Evolutionary conservation across 2,329 filamentous ascomycete genomes (phyloP).

Genomic region (Biscogniauxia marginata): DNA sequence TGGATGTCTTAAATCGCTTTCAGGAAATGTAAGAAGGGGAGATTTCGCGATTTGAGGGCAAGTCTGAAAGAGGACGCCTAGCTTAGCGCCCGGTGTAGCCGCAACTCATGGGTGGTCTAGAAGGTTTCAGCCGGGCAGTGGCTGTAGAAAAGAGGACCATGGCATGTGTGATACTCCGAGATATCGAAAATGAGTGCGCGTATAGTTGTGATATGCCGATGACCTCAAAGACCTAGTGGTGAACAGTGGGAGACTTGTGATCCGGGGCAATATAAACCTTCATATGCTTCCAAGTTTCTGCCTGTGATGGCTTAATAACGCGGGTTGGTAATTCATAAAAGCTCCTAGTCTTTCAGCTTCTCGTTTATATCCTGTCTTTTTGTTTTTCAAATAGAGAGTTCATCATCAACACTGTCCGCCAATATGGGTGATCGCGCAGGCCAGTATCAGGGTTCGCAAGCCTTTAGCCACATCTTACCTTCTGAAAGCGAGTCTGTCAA

Average conservation of each 20-base stretch:
- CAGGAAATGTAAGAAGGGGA: neutral
- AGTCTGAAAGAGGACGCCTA: neutral
- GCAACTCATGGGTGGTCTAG: neutral
- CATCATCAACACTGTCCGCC: neutral
- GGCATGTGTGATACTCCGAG: neutral
- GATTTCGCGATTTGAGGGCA: neutral
- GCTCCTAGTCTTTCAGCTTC: no score
- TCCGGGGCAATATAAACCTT: neutral
- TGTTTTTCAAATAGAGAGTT: neutral
- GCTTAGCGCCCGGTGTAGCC: neutral
- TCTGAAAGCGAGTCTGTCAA: neutral
- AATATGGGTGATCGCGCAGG: neutral
- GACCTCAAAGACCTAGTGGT: neutral
- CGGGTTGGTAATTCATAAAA: no score
- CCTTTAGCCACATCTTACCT: neutral
- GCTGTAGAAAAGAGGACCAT: neutral
- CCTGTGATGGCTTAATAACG: no score
- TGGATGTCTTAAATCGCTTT: neutral
- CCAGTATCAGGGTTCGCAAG: conserved; percentile 3
- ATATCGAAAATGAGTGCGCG: neutral
- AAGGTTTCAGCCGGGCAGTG: neutral
- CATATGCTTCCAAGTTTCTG: neutral
- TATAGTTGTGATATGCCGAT: neutral
- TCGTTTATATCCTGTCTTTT: no score
- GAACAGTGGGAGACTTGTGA: neutral